Base-by-base conservation (phyloP, 768 basidiomycete genomes). In the Auriscalpium microsporum region DNA sequence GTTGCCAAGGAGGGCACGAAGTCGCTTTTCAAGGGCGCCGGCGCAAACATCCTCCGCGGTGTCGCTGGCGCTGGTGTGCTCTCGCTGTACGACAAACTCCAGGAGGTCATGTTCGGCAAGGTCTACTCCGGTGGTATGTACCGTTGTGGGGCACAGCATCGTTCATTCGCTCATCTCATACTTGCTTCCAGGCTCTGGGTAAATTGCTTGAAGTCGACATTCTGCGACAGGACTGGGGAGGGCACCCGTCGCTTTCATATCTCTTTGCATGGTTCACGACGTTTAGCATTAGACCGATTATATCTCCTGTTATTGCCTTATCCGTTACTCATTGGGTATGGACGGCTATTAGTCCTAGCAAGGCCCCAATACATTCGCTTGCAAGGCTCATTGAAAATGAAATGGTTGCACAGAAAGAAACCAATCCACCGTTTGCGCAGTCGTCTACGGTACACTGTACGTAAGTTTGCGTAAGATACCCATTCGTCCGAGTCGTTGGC, bases 31-130 rank as follows among this genome's bases (percentile, higher is more conserved):
- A 96, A 97, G 86, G 94, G 95, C 80, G 94, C 94, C 69, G 94
- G 90, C 83, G 91, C 83, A 67, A 79, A 79, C 75, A 79, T 74
- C 62, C 91, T 98, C 67, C 94, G 95, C 85, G 95, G 95, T 83
- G 93, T 99, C 70, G 95, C 96, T 71, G 96, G 96, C 79, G 95
- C 95, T 73, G 95, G 95, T 92, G 96, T 98, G 66, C 75, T 99
- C 70, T 97, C 96, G 52, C 78, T 98, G 59, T 98, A 98, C 77
- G 96, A 98, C 85, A 95, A 98, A 79, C 84, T 96, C 68, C 95
- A 98, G 74, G 80, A 91, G 72, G 72, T 92, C 65, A 74, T 94
- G 81, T 97, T 98, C 76, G 94, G 94, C 84, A 96, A 95, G 83
- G 94, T 97, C 74, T 97, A 98, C 89, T 87, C 93, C 63, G 94